Base-by-base conservation (phyloP, 805 yeast species). In the Ogataea kodamae region DNA sequence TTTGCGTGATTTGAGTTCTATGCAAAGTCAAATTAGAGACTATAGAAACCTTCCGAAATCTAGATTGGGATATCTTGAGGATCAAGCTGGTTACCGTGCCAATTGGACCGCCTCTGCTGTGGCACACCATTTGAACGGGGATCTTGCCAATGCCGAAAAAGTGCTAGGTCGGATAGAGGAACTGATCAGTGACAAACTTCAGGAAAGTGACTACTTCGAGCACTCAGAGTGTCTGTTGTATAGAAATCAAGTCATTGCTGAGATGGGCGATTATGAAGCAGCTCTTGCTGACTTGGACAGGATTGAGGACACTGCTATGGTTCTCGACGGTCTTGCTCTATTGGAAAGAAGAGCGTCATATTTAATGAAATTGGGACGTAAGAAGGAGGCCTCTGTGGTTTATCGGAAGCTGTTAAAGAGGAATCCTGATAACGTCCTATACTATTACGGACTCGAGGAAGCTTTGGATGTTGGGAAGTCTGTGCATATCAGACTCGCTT, bases 21-120 rank as follows among this genome's bases (percentile, higher is more conserved):
- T 86, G 61, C 90, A 89, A 52, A 65, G 83, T 18, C 97, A 92
- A 50, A 67, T 70, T 43, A 76, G 96, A 41, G 89, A 86, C 52
- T 86, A 66, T 54, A 74, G 73, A 47, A 69, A 69, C 15, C 68
- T 82, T 42, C 68, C 74, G 4, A 72, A 63, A 8, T 72, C 90
- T 2, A 73, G 97, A 49, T 76, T 74, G 40, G 67, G 69, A 22
- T 78, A 77, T 49, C 69, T 92, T 58, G 84, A 81, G 49, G 70
- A 73, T 16, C 80, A 74, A 48, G 78, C 92, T 8, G 95, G 95
- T 0, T 84, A 76, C 55, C 73, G 96, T 45, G 88, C 90, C 42
- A 84, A 86, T 54, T 89, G 96, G 96, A 83, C 95, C 1, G 80
- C 81, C 0, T 68, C 83, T 32, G 96, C 95, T 1, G 70, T 87